phyloP scores from a whole-genome alignment of 352 stramenopile species.

The Phytophthora pinifolia region DNA sequence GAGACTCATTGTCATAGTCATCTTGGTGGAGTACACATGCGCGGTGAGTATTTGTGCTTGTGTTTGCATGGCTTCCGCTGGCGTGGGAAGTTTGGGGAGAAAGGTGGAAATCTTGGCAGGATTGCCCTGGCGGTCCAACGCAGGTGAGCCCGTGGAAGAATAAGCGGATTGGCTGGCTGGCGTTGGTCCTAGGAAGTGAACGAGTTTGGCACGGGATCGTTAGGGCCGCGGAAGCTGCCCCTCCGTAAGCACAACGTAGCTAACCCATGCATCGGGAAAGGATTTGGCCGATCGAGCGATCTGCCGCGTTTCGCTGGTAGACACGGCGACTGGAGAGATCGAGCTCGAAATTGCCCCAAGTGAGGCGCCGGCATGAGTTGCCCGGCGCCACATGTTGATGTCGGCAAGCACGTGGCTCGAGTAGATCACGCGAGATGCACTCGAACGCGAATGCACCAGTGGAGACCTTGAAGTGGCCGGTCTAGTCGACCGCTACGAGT shows the following conservation, averaged over 20 bases:
- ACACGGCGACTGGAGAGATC: slow-evolving; percentile 21
- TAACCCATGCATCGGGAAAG: slow-evolving; percentile 9
- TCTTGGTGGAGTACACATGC: no score
- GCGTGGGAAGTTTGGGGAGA: no score
- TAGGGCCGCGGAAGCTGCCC: background rate
- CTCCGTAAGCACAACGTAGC: no score
- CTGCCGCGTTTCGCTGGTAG: slow-evolving; percentile 17
- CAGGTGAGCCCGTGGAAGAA: slow-evolving; percentile 22
- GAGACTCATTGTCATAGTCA: no score
- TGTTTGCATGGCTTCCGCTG: no score
- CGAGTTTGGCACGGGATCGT: background rate
- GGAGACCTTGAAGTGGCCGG: no score
- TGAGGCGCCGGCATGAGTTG: slow-evolving; percentile 26
- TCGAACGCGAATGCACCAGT: no score
- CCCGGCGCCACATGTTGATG: slow-evolving; percentile 4
- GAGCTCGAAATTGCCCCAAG: background rate
- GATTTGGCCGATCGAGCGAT: slow-evolving; percentile 27
- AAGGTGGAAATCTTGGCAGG: background rate
- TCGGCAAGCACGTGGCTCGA: no score
- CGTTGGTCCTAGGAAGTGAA: no score
- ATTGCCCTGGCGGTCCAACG: background rate
- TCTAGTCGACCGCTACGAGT: no score
- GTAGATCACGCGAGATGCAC: no score
- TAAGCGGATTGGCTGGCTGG: slow-evolving; percentile 12
- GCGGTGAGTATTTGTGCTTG: no score